Percentiles rank a stretch among this genome's conserved stretches.
Evolutionary conservation across 192 early-diverging fungal species (phyloP).

Genomic region (Cladochytrium replicatum): DNA sequence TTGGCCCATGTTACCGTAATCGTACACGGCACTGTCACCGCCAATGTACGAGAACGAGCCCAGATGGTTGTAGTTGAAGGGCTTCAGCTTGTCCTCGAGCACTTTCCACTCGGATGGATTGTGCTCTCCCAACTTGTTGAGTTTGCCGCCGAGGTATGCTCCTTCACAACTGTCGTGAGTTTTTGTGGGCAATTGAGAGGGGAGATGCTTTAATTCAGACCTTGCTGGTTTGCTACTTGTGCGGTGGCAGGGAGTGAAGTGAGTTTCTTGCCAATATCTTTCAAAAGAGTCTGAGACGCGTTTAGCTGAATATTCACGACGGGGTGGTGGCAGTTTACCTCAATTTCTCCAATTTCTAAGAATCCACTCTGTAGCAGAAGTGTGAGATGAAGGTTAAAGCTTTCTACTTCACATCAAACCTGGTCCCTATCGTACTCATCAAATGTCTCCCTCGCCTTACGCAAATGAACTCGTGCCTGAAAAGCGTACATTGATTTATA

Average conservation of each 20-base stretch:
- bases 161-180: too few species aligned
- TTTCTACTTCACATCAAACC: too few species aligned
- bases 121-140: constrained; percentile 12
- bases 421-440: constrained; percentile 23
- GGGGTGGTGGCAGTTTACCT: background rate
- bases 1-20: constrained; percentile 11
- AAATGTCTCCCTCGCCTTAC: constrained; percentile 25
- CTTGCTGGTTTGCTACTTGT: constrained; percentile 5
- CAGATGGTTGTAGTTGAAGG: constrained; percentile 28
- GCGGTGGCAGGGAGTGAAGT: constrained; percentile 34
- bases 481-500: too few species aligned
- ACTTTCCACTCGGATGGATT: background rate
- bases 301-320: too few species aligned
- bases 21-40: constrained; percentile 21
- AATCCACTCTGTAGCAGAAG: background rate
- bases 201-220: constrained; percentile 26
- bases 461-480: too few species aligned
- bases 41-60: constrained; percentile 33
- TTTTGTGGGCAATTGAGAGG: too few species aligned
- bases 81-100: constrained; percentile 3
- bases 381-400: too few species aligned
- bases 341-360: constrained; percentile 15
- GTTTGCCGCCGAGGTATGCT: constrained; percentile 18
- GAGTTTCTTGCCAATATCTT: constrained; percentile 21
- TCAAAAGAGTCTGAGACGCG: constrained; percentile 4